Conservation (phyloP, 371 early-diverging fungal genomes). For the Rhizopus sp. region DNA sequence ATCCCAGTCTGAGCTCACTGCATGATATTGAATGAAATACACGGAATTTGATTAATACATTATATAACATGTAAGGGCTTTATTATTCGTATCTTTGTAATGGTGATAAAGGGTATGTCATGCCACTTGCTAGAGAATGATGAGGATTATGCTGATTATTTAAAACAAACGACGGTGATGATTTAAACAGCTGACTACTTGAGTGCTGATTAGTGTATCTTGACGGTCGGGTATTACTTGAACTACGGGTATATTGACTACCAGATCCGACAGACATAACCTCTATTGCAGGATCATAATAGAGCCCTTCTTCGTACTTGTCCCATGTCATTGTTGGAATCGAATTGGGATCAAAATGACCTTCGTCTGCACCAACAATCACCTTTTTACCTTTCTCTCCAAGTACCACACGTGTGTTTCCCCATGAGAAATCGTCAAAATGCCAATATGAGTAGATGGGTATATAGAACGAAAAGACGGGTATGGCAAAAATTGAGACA, state of each 20-base stretch:
- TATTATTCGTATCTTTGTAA: constrained; percentile 1
- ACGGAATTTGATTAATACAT: too few species aligned
- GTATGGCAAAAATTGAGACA: constrained; percentile 67
- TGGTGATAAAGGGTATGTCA: neutral
- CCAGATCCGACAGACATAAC: constrained; percentile 25
- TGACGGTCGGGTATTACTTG: neutral
- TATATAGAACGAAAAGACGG: constrained; percentile 61
- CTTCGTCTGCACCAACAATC: constrained; percentile 50
- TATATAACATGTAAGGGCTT: neutral
- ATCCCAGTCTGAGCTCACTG: too few species aligned
- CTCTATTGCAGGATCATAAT: constrained; percentile 16
- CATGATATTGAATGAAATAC: too few species aligned
- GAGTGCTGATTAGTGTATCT: too few species aligned
- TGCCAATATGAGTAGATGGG: constrained; percentile 86
- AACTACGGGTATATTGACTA: neutral
- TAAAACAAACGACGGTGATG: neutral
- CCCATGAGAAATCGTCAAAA: constrained; percentile 89
- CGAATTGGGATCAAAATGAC: constrained; percentile 63
- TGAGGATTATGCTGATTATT: neutral
- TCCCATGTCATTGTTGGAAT: constrained; percentile 80
- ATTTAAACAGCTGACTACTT: neutral
- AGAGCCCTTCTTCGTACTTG: constrained; percentile 75
- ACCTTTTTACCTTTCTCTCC: constrained; percentile 73
- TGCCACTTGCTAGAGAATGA: neutral
- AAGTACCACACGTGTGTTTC: constrained; percentile 85